Percentiles rank a stretch among this genome's conserved stretches.
phyloP scores from a whole-genome alignment of 202 grass and related monocot genomes.

The Musa balbisiana region DNA sequence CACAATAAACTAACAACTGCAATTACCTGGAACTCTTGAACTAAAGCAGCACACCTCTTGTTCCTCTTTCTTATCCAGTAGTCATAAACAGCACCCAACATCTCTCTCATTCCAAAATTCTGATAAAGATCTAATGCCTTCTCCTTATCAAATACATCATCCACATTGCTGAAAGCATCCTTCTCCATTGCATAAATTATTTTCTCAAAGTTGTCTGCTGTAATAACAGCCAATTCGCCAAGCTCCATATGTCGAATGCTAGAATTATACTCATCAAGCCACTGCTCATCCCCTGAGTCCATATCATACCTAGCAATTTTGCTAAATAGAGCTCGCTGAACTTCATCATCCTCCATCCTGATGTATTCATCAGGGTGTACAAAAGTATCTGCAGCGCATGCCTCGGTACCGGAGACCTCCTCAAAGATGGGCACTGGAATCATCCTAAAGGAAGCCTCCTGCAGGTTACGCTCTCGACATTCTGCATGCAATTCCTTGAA shows the following conservation, averaged over 20 bases:
- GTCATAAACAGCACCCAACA: constrained; percentile 32
- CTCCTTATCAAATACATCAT: constrained; percentile 32
- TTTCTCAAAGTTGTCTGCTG: constrained; percentile 59
- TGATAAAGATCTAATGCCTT: constrained; percentile 42
- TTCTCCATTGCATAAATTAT: constrained; percentile 76
- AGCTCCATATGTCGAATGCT: constrained; percentile 29
- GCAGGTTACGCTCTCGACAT: constrained; percentile 54
- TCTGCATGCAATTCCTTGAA: constrained; percentile 79
- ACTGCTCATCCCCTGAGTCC: constrained; percentile 79
- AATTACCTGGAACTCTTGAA: constrained; percentile 83
- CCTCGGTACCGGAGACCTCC: constrained; percentile 38
- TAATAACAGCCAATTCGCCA: constrained; percentile 24
- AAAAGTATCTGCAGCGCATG: constrained; percentile 36
- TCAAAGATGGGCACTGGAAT: constrained; percentile 72
- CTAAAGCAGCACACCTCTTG: constrained; percentile 41
- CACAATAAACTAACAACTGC: not conserved
- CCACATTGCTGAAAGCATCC: constrained; percentile 54
- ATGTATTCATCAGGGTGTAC: constrained; percentile 51
- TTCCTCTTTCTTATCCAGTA: constrained; percentile 71
- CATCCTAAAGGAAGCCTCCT: constrained; percentile 24
- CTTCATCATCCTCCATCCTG: constrained; percentile 59
- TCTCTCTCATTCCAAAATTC: constrained; percentile 43
- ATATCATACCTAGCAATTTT: constrained; percentile 57
- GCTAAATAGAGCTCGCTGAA: constrained; percentile 41
- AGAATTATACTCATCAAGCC: constrained; percentile 42